Percentiles rank a stretch among this genome's conserved stretches.
Evolutionary conservation across 2,329 filamentous ascomycete species (phyloP).

Genomic region (Fusarium tanahbumbuense): DNA sequence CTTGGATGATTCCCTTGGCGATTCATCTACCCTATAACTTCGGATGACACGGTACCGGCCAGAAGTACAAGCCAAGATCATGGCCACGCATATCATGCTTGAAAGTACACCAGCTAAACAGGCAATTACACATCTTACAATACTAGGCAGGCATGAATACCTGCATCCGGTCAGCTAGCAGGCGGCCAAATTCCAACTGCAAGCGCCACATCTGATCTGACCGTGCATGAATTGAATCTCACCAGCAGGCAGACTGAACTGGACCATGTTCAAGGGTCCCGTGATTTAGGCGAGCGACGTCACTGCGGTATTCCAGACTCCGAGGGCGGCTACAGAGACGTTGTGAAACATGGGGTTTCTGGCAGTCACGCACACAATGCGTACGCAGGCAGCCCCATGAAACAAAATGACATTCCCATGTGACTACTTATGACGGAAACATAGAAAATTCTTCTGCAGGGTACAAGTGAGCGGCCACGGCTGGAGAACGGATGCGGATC

Average conservation of each 20-base stretch:
- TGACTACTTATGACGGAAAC: slow-evolving; percentile 38
- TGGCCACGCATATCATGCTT: slow-evolving; percentile 4
- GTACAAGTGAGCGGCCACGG: slow-evolving; percentile 15
- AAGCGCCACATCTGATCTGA: slow-evolving; percentile 5
- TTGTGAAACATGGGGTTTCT: slow-evolving; percentile 43
- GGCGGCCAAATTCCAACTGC: background rate
- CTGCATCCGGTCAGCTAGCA: background rate
- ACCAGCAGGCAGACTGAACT: slow-evolving; percentile 1
- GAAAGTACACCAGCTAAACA: background rate
- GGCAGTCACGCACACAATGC: slow-evolving; percentile 30
- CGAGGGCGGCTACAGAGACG: slow-evolving; percentile 36
- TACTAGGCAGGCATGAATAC: background rate
- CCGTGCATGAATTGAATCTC: slow-evolving; percentile 16
- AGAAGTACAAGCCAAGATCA: slow-evolving; percentile 3
- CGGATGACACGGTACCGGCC: slow-evolving; percentile 4
- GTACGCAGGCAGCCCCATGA: slow-evolving; percentile 5
- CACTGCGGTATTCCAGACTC: slow-evolving; percentile 28
- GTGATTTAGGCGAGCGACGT: slow-evolving; percentile 39
- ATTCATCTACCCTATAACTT: slow-evolving; percentile 18
- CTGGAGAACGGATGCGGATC: slow-evolving; percentile 17
- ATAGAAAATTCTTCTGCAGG: slow-evolving; percentile 6
- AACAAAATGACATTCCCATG: slow-evolving; percentile 35
- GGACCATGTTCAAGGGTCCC: slow-evolving; percentile 28
- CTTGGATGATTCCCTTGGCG: background rate
- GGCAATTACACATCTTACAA: background rate